Evolutionary conservation across 169 alveolate genomes (phyloP).

Genomic region (Plasmodium coatneyi): DNA sequence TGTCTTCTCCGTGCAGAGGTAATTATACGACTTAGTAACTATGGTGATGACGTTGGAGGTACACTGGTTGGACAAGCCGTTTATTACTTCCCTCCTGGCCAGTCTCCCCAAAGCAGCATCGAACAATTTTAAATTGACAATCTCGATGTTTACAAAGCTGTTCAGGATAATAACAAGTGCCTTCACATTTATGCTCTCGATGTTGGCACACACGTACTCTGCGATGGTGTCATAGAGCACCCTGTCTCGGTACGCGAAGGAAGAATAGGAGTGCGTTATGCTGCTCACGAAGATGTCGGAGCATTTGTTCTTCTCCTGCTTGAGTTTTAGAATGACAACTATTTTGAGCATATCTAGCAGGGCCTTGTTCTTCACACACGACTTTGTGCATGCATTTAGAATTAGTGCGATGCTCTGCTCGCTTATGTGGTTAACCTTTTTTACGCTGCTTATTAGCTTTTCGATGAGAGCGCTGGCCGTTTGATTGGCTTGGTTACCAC

Average conservation of each 20-base stretch:
- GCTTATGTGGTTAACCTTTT: slow-evolving; percentile 39
- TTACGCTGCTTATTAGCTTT: slow-evolving; percentile 14
- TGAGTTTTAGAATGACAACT: slow-evolving; percentile 48
- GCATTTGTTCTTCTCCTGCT: slow-evolving; percentile 47
- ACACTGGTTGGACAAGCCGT: slow-evolving; percentile 55
- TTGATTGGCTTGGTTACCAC: background rate
- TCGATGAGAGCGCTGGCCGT: background rate
- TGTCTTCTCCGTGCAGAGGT: slow-evolving; percentile 12
- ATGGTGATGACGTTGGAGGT: slow-evolving; percentile 44
- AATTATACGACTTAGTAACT: slow-evolving; percentile 31
- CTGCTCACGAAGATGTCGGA: slow-evolving; percentile 72
- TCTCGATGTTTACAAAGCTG: slow-evolving; percentile 27
- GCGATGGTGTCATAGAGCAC: slow-evolving; percentile 21
- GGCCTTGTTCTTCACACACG: slow-evolving; percentile 13
- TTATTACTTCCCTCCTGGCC: slow-evolving; percentile 10
- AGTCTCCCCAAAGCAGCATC: background rate
- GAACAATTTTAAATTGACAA: slow-evolving; percentile 21
- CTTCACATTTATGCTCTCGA: slow-evolving; percentile 16
- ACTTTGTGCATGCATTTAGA: slow-evolving; percentile 58
- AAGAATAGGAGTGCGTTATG: slow-evolving; percentile 65
- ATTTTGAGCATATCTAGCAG: slow-evolving; percentile 43
- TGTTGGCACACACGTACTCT: slow-evolving; percentile 21
- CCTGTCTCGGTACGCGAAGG: slow-evolving; percentile 55
- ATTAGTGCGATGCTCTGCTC: slow-evolving; percentile 74
- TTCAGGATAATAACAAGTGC: slow-evolving; percentile 34